Percentiles rank a stretch among this genome's conserved stretches.
Conservation (phyloP, 2,329 filamentous ascomycete species). For the Microcera coccophila region DNA sequence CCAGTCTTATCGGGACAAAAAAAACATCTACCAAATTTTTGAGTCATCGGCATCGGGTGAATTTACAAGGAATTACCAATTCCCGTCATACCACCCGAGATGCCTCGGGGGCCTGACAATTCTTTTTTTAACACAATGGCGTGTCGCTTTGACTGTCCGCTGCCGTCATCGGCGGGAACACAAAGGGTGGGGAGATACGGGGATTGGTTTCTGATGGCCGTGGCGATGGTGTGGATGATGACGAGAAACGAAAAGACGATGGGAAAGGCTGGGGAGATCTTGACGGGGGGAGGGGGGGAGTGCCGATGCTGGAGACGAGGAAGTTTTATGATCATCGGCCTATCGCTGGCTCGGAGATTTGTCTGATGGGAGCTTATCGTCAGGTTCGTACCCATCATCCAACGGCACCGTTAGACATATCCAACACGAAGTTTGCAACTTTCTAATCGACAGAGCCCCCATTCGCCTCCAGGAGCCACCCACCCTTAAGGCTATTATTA, state of each 20-base stretch:
- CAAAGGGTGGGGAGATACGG: constrained; percentile 40
- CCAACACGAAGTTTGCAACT: no score
- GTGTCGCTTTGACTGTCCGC: constrained; percentile 44
- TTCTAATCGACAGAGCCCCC: no score
- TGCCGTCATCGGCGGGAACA: constrained; percentile 54
- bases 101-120: constrained; percentile 44
- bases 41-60: constrained; percentile 7
- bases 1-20: constrained; percentile 32
- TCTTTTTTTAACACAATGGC: constrained; percentile 48
- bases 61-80: constrained; percentile 25
- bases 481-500: no score
- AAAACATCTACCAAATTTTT: constrained; percentile 21
- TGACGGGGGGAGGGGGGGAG: no score
- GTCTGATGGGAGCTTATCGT: no score
- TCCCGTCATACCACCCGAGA: constrained; percentile 47
- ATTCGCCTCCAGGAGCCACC: no score
- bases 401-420: no score
- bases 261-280: no score
- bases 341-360: no score
- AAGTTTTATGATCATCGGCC: no score
- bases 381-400: no score
- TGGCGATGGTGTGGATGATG: constrained; percentile 37
- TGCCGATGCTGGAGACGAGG: constrained; percentile 52
- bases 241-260: no score
- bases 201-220: constrained; percentile 44